phyloP scores from a whole-genome alignment of 176 grass and related monocot genomes.

The Zoysia japonica region DNA sequence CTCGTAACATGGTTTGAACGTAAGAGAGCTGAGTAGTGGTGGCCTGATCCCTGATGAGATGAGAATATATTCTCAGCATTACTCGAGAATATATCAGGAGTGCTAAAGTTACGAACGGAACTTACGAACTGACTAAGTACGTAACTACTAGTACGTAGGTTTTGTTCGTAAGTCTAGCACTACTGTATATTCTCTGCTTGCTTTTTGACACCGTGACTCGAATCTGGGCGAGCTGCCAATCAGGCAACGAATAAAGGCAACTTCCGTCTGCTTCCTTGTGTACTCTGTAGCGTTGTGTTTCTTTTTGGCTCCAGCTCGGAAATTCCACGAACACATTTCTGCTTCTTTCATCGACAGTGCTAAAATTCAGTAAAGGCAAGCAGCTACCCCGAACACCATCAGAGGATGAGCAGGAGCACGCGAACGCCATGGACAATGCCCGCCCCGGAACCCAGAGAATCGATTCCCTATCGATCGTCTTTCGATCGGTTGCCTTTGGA shows the following conservation, averaged over 20 bases:
- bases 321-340: neutral
- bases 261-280: slow-evolving; percentile 54
- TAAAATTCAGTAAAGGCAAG: no score
- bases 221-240: slow-evolving; percentile 11
- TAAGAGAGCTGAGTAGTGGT: neutral
- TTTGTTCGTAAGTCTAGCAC: no score
- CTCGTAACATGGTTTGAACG: neutral
- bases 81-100: no score
- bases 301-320: no score
- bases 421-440: slow-evolving; percentile 42
- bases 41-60: slow-evolving; percentile 10
- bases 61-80: slow-evolving; percentile 39
- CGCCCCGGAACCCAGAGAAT: slow-evolving; percentile 52
- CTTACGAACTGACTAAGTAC: no score
- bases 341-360: neutral
- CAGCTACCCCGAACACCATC: no score
- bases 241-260: slow-evolving; percentile 51
- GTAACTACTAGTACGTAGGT: no score
- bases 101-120: no score
- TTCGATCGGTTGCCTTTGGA: slow-evolving; percentile 44
- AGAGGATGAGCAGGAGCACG: no score
- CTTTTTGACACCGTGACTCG: slow-evolving; percentile 26
- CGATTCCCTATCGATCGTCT: slow-evolving; percentile 50
- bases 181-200: neutral
- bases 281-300: neutral